A percentile compares a stretch with the other conserved stretches of the same genome.
phyloP scores from a whole-genome alignment of 2,329 filamentous ascomycete species.

The Aureobasidium sp. region DNA sequence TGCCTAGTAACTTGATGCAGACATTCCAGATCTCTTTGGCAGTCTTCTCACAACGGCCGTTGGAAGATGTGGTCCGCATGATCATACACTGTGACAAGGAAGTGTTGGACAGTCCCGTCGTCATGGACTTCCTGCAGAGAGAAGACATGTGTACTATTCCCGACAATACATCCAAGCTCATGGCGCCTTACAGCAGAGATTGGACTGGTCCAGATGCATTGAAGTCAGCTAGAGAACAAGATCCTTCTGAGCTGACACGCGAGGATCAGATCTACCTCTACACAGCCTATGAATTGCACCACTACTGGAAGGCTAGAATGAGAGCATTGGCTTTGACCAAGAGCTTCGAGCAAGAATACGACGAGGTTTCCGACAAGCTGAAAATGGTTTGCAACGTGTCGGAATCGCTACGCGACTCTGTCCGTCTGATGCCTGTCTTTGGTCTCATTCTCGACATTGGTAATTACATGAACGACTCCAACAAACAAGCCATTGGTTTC shows the following conservation, averaged over 20 bases:
- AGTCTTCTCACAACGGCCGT: slow-evolving; percentile 78
- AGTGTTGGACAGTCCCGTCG: slow-evolving; percentile 77
- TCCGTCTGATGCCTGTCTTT: slow-evolving; percentile 90
- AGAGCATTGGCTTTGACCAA: slow-evolving; percentile 77
- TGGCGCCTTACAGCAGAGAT: slow-evolving; percentile 94
- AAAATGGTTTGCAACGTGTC: slow-evolving; percentile 79
- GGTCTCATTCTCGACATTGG: slow-evolving; percentile 95
- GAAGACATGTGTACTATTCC: slow-evolving; percentile 89
- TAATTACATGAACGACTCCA: slow-evolving; percentile 99
- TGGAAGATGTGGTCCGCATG: slow-evolving; percentile 82
- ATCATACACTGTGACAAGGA: slow-evolving; percentile 92
- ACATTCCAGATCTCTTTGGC: slow-evolving; percentile 87
- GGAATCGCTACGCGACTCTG: slow-evolving; percentile 82
- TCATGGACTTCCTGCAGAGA: slow-evolving; percentile 94
- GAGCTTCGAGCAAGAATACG: slow-evolving; percentile 80
- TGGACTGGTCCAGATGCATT: slow-evolving; percentile 84
- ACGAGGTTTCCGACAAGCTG: slow-evolving; percentile 79
- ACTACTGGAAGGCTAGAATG: slow-evolving; percentile 99
- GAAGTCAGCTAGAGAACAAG: slow-evolving; percentile 70
- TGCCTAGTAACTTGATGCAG: slow-evolving; percentile 81
- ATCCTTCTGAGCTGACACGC: slow-evolving; percentile 78
- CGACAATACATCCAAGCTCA: slow-evolving; percentile 80
- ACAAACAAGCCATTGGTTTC: slow-evolving; percentile 97
- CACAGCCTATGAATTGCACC: slow-evolving; percentile 87
- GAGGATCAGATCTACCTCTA: slow-evolving; percentile 94